Conservation (phyloP, 306 rosid genomes). For the Cotoneaster glaucophyllus region DNA sequence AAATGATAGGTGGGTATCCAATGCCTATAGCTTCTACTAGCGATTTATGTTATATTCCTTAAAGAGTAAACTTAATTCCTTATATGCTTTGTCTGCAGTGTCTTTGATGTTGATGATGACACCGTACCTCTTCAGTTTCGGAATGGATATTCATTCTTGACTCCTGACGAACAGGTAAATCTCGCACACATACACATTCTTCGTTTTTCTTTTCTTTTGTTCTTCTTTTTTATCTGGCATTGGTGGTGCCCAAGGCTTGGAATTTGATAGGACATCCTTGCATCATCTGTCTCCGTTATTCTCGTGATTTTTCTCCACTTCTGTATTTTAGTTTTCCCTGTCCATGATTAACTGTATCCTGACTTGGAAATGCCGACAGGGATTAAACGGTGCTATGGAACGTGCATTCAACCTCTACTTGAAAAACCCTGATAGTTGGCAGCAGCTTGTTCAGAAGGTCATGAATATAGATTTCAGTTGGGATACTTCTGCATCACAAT, state of each 20-base stretch:
- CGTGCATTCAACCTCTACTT: conserved; percentile 56
- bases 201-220: not conserved
- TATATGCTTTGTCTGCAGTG: conserved; percentile 42
- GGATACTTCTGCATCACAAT: conserved; percentile 78
- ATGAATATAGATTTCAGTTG: conserved; percentile 91
- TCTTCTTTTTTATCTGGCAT: not conserved
- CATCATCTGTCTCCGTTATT: conserved; percentile 1
- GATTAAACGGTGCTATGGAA: conserved; percentile 50
- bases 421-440: conserved; percentile 57
- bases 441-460: conserved; percentile 70
- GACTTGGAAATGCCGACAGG: conserved; percentile 34
- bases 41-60: conserved; percentile 8
- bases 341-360: not conserved
- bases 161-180: conserved; percentile 72
- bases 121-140: conserved; percentile 60
- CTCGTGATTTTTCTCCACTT: not conserved
- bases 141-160: conserved; percentile 77
- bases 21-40: not conserved
- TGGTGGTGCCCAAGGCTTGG: not conserved
- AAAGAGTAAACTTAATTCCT: conserved; percentile 1
- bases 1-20: conserved; percentile 68
- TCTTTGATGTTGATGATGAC: conserved; percentile 83
- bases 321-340: not conserved
- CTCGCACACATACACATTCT: not conserved
- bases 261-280: not conserved